Evolutionary conservation across 1,284 basidiomycete species (phyloP), one percentile per base, ranked within the genome.

Genomic region (Leccinum solheimii): DNA sequence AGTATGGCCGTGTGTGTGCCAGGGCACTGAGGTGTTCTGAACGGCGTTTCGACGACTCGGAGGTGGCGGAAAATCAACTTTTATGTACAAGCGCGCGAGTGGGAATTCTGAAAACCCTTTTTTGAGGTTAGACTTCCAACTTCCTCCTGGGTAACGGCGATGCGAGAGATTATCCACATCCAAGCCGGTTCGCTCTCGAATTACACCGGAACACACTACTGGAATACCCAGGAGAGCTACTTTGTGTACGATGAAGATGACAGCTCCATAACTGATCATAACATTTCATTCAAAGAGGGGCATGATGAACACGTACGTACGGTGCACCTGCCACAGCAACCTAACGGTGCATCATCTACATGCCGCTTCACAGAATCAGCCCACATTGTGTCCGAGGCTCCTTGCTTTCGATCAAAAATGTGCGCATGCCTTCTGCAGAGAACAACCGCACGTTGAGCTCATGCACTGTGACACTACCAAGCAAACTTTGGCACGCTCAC

Each of bases 101-200:
- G 64, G 66, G 64, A 67, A 67, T 58, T 49, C 40, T 27, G 26
- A 26, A 26, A 34, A 26, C 5, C 10, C 19, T 13, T 14, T 50
- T 23, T 10, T 26, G 14, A 51, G 16, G 49, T 51, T 51, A 27
- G 19, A 19, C 51, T 16, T 38, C 19, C 36, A 40, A 9, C 34
- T 26, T 26, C 23, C 48, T 9, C 14, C 45, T 14, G 21, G 14
- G 34, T 8, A 9, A 53, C 51, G 32, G n/a, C 54, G 36, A 91
- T 92, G 90, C 85, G 81, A 68, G 91, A 92, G 69, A 90, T 92
- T 65, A 75, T 92, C 63, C 87, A 92, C 70, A 78, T 92, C 57
- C 90, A 92, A 73, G 87, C 87, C 1, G 90, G 90, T 51, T 75
- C 79, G 34, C 67, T 83, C 54, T 81, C 90, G 19, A 92, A 92